Evolutionary conservation across 805 yeast genomes (phyloP).

Genomic region (Ogataea salicorniae): DNA sequence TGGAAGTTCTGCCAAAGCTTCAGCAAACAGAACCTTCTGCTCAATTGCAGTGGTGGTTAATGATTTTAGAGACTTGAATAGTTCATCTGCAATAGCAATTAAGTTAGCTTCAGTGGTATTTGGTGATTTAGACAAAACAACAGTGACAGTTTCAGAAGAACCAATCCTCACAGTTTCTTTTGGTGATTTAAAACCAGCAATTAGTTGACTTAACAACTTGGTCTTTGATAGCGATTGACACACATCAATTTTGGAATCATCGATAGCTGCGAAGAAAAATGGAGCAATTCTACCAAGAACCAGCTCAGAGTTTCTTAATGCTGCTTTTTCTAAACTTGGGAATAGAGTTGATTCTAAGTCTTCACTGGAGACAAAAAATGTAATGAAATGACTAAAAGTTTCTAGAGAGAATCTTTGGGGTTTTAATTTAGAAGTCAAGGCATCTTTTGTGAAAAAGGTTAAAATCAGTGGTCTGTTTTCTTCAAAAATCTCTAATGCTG

Average conservation of each 20-base stretch:
- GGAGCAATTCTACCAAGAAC: slow-evolving; percentile 55
- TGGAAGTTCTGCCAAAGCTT: slow-evolving; percentile 35
- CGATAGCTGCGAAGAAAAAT: slow-evolving; percentile 36
- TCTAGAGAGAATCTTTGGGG: slow-evolving; percentile 15
- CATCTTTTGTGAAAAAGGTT: slow-evolving; percentile 32
- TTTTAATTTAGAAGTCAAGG: slow-evolving; percentile 30
- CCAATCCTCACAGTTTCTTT: slow-evolving; percentile 59
- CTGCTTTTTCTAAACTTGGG: slow-evolving; percentile 67
- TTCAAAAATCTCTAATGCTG: slow-evolving; percentile 9
- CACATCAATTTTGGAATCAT: slow-evolving; percentile 34
- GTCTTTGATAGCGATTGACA: slow-evolving; percentile 32
- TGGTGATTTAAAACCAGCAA: slow-evolving; percentile 60
- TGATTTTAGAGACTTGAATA: slow-evolving; percentile 52
- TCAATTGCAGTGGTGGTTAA: slow-evolving; percentile 57
- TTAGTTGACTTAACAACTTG: slow-evolving; percentile 46
- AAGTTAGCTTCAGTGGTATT: slow-evolving; percentile 25
- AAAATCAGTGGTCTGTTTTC: slow-evolving; percentile 13
- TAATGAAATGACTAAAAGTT: slow-evolving; percentile 15
- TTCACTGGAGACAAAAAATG: slow-evolving; percentile 2
- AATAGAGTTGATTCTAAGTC: slow-evolving; percentile 13
- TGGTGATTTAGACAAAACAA: slow-evolving; percentile 18
- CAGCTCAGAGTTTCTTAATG: slow-evolving; percentile 72
- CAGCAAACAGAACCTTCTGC: slow-evolving; percentile 50
- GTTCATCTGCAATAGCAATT: slow-evolving; percentile 42
- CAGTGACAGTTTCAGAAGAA: slow-evolving; percentile 35